Base-by-base conservation (phyloP, 2,329 filamentous ascomycete species). In the Colletotrichum sp. region DNA sequence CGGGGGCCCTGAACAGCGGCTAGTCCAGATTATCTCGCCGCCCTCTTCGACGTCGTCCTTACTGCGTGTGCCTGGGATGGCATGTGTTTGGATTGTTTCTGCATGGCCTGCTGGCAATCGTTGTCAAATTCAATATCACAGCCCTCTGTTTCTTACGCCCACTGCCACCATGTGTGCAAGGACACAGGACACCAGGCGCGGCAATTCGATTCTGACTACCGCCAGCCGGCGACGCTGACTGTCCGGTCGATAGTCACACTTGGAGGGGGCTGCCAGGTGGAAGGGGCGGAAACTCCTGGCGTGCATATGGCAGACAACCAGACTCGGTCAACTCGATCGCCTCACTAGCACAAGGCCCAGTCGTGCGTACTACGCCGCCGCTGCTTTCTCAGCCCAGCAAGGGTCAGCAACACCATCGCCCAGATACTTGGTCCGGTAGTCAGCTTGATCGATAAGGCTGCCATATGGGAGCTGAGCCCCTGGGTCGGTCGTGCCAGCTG, bases 361-460 rank as follows among this genome's bases (percentile, higher is more conserved):
- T 34, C 28, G 66, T 57, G 36, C 44, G 39, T 24, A 15, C 16
- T 59, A 28, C 59, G 32, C 72, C 34, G 39, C 39, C 26, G 62
- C 26, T 32, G 52, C 55, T 16, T 39, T 52, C 69, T 76, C 73
- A 76, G 73, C 69, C 73, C 57, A 36, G 36, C 73, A 76, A 52
- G 73, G 69, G 59, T 71, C 15, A 44, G 44, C 39, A 67, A 60
- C 72, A 66, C 49, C 62, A 39, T 74, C 67, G 57, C 39, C n/a
- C 72, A 67, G 62, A 72, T 52, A 34, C 28, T 67, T 34, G 69
- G 39, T 72, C 62, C 55, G 52, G 55, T n/a, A 64, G 62, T 39
- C 55, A 72, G 36, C 62, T 67, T 39, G 24, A 9, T 34, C 13
- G 12, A 34, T 68, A 55, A 60, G 16, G 55, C 49, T 55, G 63